Base-by-base conservation (phyloP, 352 stramenopile species). In the Phytophthora agathidicida region DNA sequence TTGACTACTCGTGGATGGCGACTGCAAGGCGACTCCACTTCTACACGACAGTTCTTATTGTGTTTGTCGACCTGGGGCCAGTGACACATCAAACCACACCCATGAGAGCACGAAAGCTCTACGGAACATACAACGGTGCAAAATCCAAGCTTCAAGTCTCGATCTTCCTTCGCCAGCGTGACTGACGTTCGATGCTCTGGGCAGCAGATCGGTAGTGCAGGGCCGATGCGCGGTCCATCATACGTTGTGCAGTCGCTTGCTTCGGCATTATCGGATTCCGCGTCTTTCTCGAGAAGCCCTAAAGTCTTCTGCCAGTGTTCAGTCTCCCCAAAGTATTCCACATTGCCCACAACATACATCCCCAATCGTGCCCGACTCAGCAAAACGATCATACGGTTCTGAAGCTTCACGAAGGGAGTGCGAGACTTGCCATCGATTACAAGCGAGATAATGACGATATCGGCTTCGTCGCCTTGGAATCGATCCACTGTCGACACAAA, bases 391-490 rank as follows among this genome's bases (percentile, higher is more conserved):
- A 96, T 96, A 2, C 88, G 75, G 46, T 97, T 97, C 43, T 89
- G 78, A 4, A 95, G 54, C 48, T 94, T 96, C n/a, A 96, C 88
- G 55, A 94, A 95, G 5, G 82, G 77, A 3, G 83, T 94, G n/a
- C 70, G 75, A 36, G 88, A 95, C 42, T 94, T 96, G 8, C 86
- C 83, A 51, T 97, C 89, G 22, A 96, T 94, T 37, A 97, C 89
- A 17, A 97, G 60, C 17, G 83, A 95, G 9, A 89, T 75, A 46
- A 96, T 88, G n/a, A 96, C 80, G 28, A 96, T 66, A 57, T 97
- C 89, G 10, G 83, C 85, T 73, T 97, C 89, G 39, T 97, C 89
- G 14, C 89, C 89, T 69, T 97, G 88, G 28, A 96, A 97, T n/a
- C 87, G 72, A 66, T 96, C 89, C 6, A 97, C 86, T 1, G 89